Conservation (phyloP, 345 rosid species). For the Geranium rotundifolium region DNA sequence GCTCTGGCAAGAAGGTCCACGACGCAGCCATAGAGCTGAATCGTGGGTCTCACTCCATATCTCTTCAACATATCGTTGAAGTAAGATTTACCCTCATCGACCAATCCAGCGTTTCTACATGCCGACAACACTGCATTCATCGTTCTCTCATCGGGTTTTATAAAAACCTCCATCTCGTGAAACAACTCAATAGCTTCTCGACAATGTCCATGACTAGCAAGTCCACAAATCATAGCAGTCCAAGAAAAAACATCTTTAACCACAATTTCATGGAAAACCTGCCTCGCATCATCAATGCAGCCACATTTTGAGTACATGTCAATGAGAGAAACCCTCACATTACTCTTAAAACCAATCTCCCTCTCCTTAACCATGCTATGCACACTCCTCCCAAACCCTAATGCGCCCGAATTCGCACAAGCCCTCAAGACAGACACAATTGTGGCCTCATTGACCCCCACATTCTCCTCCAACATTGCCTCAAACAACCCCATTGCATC, state of each 20-base stretch:
- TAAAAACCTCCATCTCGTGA: slow-evolving; percentile 12
- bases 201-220: slow-evolving; percentile 24
- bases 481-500: slow-evolving; percentile 40
- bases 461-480: slow-evolving; percentile 24
- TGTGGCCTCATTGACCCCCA: slow-evolving; percentile 43
- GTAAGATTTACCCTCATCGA: slow-evolving; percentile 18
- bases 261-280: slow-evolving; percentile 26
- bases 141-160: slow-evolving; percentile 21
- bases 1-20: slow-evolving; percentile 28
- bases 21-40: slow-evolving; percentile 27
- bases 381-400: slow-evolving; percentile 47
- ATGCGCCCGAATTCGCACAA: slow-evolving; percentile 42
- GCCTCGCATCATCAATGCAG: slow-evolving; percentile 27
- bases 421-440: slow-evolving; percentile 43
- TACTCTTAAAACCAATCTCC: slow-evolving; percentile 20
- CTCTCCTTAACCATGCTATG: slow-evolving; percentile 27
- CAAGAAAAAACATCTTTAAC: slow-evolving; percentile 44
- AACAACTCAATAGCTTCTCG: slow-evolving; percentile 15
- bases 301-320: slow-evolving; percentile 64
- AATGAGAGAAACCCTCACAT: slow-evolving; percentile 33
- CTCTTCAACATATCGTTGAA: slow-evolving; percentile 21
- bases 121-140: slow-evolving; percentile 21
- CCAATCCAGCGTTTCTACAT: slow-evolving; percentile 20
- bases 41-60: slow-evolving; percentile 13
- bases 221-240: slow-evolving; percentile 48